phyloP scores from a whole-genome alignment of 345 rosid species.

The Laguncularia racemosa region DNA sequence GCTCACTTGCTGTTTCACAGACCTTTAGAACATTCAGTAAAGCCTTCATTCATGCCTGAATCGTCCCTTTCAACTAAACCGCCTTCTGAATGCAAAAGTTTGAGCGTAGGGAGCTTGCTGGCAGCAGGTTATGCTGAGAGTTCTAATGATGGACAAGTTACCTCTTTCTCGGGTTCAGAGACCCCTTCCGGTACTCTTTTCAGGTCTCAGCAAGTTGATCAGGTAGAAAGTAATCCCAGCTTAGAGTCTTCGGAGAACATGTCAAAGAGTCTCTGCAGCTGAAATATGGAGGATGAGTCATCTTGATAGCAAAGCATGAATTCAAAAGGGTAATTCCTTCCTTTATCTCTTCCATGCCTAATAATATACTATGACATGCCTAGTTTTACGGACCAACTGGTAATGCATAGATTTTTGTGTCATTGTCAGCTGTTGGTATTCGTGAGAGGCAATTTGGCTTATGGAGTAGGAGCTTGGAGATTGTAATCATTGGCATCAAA shows the following conservation, averaged over 20 bases:
- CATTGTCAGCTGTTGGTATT: too few species aligned
- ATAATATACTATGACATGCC: neutral
- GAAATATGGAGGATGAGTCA: constrained; percentile 5
- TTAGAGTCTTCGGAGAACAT: constrained; percentile 5
- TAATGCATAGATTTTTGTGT: constrained; percentile 5
- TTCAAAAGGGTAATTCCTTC: constrained; percentile 8
- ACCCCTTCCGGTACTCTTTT: neutral
- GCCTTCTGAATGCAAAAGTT: constrained; percentile 26
- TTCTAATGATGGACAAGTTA: constrained; percentile 20
- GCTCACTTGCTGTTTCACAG: constrained; percentile 89
- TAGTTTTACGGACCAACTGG: constrained; percentile 11
- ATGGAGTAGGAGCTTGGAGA: too few species aligned
- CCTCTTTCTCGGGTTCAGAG: constrained; percentile 26
- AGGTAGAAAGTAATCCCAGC: neutral
- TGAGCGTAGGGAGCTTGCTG: constrained; percentile 14
- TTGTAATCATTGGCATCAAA: too few species aligned
- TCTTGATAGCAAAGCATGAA: neutral
- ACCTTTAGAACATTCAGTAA: constrained; percentile 42
- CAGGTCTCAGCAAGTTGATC: neutral
- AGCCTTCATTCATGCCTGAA: constrained; percentile 45
- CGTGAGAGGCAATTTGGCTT: too few species aligned
- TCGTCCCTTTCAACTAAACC: constrained; percentile 47
- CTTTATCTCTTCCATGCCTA: constrained; percentile 11
- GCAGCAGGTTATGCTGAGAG: constrained; percentile 22
- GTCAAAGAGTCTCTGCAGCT: neutral